These are phyloP conservation scores for Amanita fuliginea DNA, from an alignment of 768 basidiomycete species.

Conservation along the genomic window DNA sequence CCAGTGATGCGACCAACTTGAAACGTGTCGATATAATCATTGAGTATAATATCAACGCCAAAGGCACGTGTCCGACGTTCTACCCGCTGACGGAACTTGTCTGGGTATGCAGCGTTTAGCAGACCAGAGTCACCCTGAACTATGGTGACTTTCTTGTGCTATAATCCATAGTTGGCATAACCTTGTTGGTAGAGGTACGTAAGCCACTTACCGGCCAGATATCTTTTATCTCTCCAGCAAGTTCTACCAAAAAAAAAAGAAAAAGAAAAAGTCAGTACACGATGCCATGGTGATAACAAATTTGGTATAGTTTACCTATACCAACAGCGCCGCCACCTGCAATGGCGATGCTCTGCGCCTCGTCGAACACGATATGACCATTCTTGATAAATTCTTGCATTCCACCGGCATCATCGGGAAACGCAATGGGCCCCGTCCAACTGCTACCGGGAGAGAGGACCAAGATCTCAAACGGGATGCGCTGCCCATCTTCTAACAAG, in stretches of 20 bases:
- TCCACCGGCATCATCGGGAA: constrained; percentile 17
- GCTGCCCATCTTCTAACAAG: constrained; percentile 31
- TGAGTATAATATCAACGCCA: constrained; percentile 35
- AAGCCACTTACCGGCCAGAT: constrained; percentile 15
- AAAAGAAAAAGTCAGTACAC: background rate
- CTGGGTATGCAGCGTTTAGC: constrained; percentile 39
- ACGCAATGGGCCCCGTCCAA: constrained; percentile 30
- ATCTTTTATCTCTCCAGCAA: constrained; percentile 20
- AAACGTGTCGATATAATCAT: constrained; percentile 38
- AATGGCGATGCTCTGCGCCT: constrained; percentile 25
- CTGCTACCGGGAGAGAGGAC: constrained; percentile 43
- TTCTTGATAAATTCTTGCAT: constrained; percentile 14
- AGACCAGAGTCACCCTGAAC: constrained; percentile 38
- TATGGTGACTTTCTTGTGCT: constrained; percentile 40
- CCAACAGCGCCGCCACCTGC: constrained; percentile 33
- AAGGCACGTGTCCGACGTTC: constrained; percentile 24
- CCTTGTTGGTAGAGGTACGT: too few species aligned
- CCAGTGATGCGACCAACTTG: constrained; percentile 24
- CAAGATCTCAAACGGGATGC: constrained; percentile 36
- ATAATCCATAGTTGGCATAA: background rate
- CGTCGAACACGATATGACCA: constrained; percentile 15
- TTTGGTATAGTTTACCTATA: constrained; percentile 13
- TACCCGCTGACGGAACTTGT: constrained; percentile 32
- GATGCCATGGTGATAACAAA: constrained; percentile 5
- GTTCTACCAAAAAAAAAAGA: too few species aligned